Conservation (phyloP, 306 rosid genomes). For the Abrus precatorius region DNA sequence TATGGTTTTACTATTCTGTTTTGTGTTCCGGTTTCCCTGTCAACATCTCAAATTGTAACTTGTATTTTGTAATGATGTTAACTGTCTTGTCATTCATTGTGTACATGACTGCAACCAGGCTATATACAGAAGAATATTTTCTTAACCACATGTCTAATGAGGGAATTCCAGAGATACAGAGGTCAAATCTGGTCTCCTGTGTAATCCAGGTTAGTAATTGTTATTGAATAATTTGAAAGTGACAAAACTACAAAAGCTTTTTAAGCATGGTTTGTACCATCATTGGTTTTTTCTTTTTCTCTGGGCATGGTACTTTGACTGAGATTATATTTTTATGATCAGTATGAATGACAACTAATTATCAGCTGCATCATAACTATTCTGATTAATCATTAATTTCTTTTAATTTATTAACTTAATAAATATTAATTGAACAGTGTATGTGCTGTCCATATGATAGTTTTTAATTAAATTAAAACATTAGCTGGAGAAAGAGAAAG, state of each 20-base stretch:
- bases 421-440: background rate
- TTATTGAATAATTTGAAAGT: conserved; percentile 23
- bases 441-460: background rate
- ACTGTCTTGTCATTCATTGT: conserved; percentile 28
- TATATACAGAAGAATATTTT: conserved; percentile 94
- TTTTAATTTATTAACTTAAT: conserved; percentile 33
- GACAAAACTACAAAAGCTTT: background rate
- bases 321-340: conserved; percentile 38
- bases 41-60: conserved; percentile 25
- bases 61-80: conserved; percentile 35
- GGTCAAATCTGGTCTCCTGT: conserved; percentile 94
- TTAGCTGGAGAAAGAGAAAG: conserved; percentile 19
- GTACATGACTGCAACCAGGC: conserved; percentile 60
- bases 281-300: conserved; percentile 33
- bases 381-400: conserved; percentile 36
- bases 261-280: background rate
- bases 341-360: conserved; percentile 28
- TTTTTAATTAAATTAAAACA: conserved; percentile 1
- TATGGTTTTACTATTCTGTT: conserved; percentile 8
- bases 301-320: conserved; percentile 18
- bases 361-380: conserved; percentile 15
- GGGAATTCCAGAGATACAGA: conserved; percentile 96
- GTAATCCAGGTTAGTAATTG: conserved; percentile 75
- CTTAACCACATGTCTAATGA: conserved; percentile 75
- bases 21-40: background rate